Base-by-base conservation (phyloP, 495 filamentous ascomycete species). In the Trichoderma orchidacearum region DNA sequence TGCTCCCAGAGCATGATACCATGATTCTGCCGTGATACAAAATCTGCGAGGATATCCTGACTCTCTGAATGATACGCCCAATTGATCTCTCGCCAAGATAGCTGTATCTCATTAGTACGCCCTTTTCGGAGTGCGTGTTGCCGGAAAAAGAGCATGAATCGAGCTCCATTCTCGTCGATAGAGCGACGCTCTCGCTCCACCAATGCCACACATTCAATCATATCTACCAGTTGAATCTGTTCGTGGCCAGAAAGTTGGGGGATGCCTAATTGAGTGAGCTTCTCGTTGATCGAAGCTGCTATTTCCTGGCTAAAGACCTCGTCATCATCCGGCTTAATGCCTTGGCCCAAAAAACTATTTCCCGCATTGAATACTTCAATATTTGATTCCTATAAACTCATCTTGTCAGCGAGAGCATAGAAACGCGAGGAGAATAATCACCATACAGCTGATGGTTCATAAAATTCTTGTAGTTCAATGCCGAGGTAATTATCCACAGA, bases 61-160 rank as follows among this genome's bases (percentile, higher is more conserved):
- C 88, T 95, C 13, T 71, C 78, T 59, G 89, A 95, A 68, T 96
- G 90, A 61, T 85, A 92, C 21, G 92, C 94, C 90, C 92, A 97
- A 51, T 86, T 85, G 57, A 95, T 92, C 63, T 96, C 92, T 67
- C 94, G 77, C 89, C 90, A 99, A 4, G 87, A 86, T 60, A 96
- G 81, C 18, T 81, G 75, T 5, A 83, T 79, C 64, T 81, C 82
- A 60, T 78, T 80, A 7, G 80, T 73, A 63, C 83, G 78, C 28
- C 77, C 75, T 68, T 78, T 85, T 30, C 84, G 79, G 32, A 97
- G 72, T 56, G 83, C 85, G 65, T 93, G 84, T 59, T 95, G 89
- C 15, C 87, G 78, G 72, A 94, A 95, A 68, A 93, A 94, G 25
- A 96, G 74, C 68, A 96, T 79, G 68, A 88, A 97, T 34, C 87